Percentiles rank a stretch among this genome's conserved stretches.
Evolutionary conservation across 2,329 filamentous ascomycete species (phyloP).

Genomic region (Verticillium alfalfae): DNA sequence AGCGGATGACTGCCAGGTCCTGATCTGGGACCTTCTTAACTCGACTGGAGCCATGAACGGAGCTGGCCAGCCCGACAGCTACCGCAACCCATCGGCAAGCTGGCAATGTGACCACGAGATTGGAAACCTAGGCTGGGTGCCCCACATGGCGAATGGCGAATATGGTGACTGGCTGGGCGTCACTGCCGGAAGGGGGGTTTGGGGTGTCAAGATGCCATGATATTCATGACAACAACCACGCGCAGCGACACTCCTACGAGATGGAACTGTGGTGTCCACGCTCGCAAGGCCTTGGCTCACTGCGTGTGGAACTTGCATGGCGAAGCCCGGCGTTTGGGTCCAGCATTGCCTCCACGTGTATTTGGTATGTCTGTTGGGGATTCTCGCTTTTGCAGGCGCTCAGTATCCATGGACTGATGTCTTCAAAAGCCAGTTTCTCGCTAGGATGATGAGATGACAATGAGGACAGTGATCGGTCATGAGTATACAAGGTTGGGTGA

Average conservation of each 20-base stretch:
- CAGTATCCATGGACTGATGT: background rate
- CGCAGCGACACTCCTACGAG: background rate
- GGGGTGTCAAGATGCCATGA: conserved; percentile 54
- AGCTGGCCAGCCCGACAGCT: conserved; percentile 46
- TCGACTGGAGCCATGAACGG: conserved; percentile 44
- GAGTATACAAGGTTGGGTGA: background rate
- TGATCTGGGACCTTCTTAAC: conserved; percentile 90
- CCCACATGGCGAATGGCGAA: conserved; percentile 61
- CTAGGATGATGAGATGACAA: background rate
- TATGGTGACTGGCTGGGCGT: conserved; percentile 81
- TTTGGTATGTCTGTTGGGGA: background rate
- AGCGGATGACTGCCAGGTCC: conserved; percentile 83
- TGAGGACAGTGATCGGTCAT: background rate
- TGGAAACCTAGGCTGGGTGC: conserved; percentile 79
- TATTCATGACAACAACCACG: background rate
- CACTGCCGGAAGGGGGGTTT: conserved; percentile 73
- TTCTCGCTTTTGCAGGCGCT: background rate
- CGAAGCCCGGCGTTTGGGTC: conserved; percentile 14
- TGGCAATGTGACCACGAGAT: conserved; percentile 89
- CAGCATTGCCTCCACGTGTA: background rate
- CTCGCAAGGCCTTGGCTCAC: background rate
- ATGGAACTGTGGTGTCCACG: background rate
- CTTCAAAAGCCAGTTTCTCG: background rate
- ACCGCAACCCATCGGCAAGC: conserved; percentile 63
- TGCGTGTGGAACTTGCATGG: conserved; percentile 12